Base-by-base conservation (phyloP, 805 yeast genomes). In the Candida xyloterini region DNA sequence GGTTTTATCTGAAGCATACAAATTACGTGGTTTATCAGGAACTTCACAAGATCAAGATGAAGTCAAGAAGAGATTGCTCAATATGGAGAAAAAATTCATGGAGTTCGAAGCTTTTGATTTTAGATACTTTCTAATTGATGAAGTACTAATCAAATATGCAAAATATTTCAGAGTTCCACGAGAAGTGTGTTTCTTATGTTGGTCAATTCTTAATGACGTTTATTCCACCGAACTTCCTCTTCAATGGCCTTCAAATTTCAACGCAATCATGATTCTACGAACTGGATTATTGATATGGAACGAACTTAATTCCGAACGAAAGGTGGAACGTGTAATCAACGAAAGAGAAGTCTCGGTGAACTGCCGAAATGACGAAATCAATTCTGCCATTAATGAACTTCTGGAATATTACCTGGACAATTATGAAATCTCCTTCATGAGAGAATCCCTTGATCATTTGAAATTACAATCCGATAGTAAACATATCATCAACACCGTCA, bases 51-150 rank as follows among this genome's bases (percentile, higher is more conserved):
- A 59, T n/a, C 36, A 74, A 7, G 91, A 84, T 16, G 67, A 64
- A 20, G 80, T 79, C 49, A 70, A 81, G 40, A 76, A 71, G 50
- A 68, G 71, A 27, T 66, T 85, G 2, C 62, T 86, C 50, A 66
- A 67, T 13, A 52, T 82, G 26, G 96, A 89, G 58, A 79, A 81
- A 50, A 80, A 78, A 54, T 67, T 89, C 35, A 66, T 90, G 48
- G 95, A 89, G 54, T 71, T 85, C 1, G 74, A 84, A 48, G 77
- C 83, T 15, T 90, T 89, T 56, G 96, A 89, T 59, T 86, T 87
- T 53, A 71, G 95, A 49, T 71, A 76, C 30, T 78, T 78, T 36
- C 77, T 76, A 35, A 71, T 78, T 20, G 95, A 87, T 57, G 79
- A 76, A 48, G 72, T 78, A 47, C 68, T 84, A 8, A 71, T 86